Evolutionary conservation across 2,329 filamentous ascomycete species (phyloP).

Genomic region (Aspergillus versicolor): DNA sequence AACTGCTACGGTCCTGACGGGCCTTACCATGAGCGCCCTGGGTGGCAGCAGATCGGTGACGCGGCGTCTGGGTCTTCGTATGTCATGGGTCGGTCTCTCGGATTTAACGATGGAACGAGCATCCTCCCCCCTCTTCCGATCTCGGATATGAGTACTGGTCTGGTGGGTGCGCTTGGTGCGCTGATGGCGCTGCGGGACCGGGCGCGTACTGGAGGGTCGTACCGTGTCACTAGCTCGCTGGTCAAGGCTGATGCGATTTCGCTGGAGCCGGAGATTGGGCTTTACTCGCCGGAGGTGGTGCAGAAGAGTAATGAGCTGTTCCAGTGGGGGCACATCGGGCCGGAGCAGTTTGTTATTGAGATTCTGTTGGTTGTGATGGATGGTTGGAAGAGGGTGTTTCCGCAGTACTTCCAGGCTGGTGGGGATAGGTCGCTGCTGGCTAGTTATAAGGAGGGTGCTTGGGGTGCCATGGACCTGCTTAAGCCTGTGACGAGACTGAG

Average conservation of each 20-base stretch:
- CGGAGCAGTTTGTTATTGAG: constrained; percentile 25
- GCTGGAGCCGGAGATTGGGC: constrained; percentile 32
- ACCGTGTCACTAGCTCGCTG: constrained; percentile 28
- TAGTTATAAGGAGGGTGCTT: constrained; percentile 10
- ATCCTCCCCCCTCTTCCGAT: neutral
- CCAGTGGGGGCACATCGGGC: constrained; percentile 10
- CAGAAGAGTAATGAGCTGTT: constrained; percentile 15
- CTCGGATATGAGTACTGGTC: neutral
- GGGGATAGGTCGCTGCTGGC: constrained; percentile 11
- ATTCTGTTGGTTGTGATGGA: constrained; percentile 24
- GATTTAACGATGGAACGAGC: neutral
- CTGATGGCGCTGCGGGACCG: neutral
- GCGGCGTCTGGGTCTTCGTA: constrained; percentile 37
- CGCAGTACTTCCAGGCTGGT: constrained; percentile 1
- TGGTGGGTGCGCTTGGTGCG: neutral
- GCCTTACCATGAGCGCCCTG: constrained; percentile 45
- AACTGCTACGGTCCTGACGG: constrained; percentile 52
- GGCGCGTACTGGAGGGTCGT: constrained; percentile 8
- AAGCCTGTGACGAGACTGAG: constrained; percentile 14
- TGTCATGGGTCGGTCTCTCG: constrained; percentile 30
- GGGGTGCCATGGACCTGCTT: constrained; percentile 11
- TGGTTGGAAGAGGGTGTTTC: constrained; percentile 22
- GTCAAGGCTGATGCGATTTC: constrained; percentile 31
- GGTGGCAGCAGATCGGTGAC: constrained; percentile 54
- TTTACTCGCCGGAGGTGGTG: constrained; percentile 30